Evolutionary conservation across 2,329 filamentous ascomycete genomes (phyloP), one percentile per base, ranked within the genome.

Genomic region (Colletotrichum liriopes): DNA sequence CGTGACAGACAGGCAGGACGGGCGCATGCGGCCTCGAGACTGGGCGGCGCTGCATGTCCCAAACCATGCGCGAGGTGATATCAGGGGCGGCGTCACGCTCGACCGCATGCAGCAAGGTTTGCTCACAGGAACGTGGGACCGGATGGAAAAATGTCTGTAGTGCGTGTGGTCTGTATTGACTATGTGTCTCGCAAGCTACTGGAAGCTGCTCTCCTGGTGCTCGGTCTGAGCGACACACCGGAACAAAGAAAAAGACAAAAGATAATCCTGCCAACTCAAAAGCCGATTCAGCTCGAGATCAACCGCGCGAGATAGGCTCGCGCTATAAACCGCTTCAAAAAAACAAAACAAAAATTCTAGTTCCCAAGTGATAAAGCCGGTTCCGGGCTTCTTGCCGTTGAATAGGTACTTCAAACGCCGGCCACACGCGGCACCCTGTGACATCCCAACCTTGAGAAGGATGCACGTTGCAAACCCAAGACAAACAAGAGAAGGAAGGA

Each of bases 361-460:
- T 37, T 16, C 52, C 52, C 29, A 55, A 55, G 14, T 16, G 12
- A 55, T 7, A 55, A 37, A 37, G 9, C 32, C 52, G 23, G 11
- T 29, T 59, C 12, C 55, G 23, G 55, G 37, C 8, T 18, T 55
- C 32, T 37, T n/a, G 20, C 52, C 32, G 18, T n/a, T 23, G 35
- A 6, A 59, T 12, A 14, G 52, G 32, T n/a, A 7, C 16, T 35
- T 59, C 35, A 43, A 20, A 43, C 55, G 37, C 55, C 37, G 14
- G 55, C 55, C 55, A 43, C 37, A 29, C 29, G 43, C 37, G 37
- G 39, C 55, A 59, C 26, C 32, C 52, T n/a, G 29, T 54, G 29
- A 35, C 18, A 35, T 55, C 18, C 52, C 52, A n/a, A 35, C 12
- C 43, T 16, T 23, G 43, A 12, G 23, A 37, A n/a, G 1, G 29